Percentiles rank a stretch among this genome's conserved stretches.
Evolutionary conservation across 2,329 filamentous ascomycete genomes (phyloP).

Genomic region (Calonectria fujianensis): DNA sequence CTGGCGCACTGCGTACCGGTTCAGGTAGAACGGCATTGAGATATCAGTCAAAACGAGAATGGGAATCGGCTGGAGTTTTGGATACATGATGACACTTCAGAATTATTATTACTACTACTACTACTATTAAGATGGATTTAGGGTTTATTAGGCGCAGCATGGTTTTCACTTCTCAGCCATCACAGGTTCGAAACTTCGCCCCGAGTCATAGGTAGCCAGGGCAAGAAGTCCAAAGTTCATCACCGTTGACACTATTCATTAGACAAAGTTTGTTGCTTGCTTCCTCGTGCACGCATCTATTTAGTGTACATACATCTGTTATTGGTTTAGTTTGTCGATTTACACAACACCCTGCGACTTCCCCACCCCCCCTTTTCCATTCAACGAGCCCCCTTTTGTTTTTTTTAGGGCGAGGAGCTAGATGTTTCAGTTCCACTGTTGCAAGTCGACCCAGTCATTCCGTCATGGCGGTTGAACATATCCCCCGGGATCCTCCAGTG

Average conservation of each 20-base stretch:
- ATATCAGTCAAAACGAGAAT: constrained; percentile 19
- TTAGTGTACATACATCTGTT: constrained; percentile 27
- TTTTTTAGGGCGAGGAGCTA: constrained; percentile 2
- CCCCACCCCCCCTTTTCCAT: not conserved
- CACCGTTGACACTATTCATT: constrained; percentile 13
- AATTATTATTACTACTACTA: not conserved
- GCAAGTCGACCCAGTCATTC: constrained; percentile 1
- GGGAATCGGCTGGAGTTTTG: constrained; percentile 31
- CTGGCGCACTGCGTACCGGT: constrained; percentile 32
- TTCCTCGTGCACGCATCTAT: constrained; percentile 5
- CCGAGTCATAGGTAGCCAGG: not conserved
- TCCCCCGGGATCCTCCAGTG: not conserved
- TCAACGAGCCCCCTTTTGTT: not conserved
- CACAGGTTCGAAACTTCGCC: constrained; percentile 1
- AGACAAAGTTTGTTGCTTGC: constrained; percentile 11
- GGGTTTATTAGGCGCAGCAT: constrained; percentile 5
- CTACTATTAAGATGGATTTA: constrained; percentile 8
- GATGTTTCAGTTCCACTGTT: constrained; percentile 42
- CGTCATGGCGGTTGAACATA: not conserved
- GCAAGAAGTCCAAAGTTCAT: constrained; percentile 5
- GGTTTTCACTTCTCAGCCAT: constrained; percentile 1
- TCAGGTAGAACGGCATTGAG: constrained; percentile 34
- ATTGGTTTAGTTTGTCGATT: constrained; percentile 15
- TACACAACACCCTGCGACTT: not conserved
- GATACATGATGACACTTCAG: constrained; percentile 10